Evolutionary conservation across 306 rosid genomes (phyloP).

Genomic region (Parietaria judaica): DNA sequence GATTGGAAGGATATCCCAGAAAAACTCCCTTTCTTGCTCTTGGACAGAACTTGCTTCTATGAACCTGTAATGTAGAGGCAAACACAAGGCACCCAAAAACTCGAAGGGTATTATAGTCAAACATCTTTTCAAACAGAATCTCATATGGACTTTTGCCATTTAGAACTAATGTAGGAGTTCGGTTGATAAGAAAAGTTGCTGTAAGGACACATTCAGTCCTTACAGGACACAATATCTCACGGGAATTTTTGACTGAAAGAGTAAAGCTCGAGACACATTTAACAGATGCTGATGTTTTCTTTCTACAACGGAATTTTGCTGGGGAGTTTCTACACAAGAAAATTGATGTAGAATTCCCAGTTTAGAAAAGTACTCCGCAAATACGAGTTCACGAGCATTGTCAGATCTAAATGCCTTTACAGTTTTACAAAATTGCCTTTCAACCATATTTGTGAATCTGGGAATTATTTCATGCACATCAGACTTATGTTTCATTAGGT

Average conservation of each 20-base stretch:
- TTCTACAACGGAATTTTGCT: not conserved
- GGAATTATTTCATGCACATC: not conserved
- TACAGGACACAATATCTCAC: no score
- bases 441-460: not conserved
- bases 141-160: not conserved
- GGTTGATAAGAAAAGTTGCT: not conserved
- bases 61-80: not conserved
- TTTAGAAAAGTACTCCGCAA: not conserved
- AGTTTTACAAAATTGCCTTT: not conserved
- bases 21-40: not conserved
- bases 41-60: not conserved
- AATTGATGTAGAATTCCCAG: not conserved
- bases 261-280: not conserved
- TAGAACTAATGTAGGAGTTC: not conserved
- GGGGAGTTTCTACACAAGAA: conserved; percentile 14
- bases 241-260: not conserved
- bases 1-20: not conserved
- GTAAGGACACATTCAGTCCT: not conserved
- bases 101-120: not conserved
- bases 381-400: not conserved
- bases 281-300: not conserved
- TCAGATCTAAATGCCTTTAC: not conserved
- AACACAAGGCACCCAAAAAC: not conserved
- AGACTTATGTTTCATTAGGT: not conserved
- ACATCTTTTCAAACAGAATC: not conserved